These are phyloP conservation scores for Mycena rosella DNA, from an alignment of 768 basidiomycete species.

Conservation along the genomic window DNA sequence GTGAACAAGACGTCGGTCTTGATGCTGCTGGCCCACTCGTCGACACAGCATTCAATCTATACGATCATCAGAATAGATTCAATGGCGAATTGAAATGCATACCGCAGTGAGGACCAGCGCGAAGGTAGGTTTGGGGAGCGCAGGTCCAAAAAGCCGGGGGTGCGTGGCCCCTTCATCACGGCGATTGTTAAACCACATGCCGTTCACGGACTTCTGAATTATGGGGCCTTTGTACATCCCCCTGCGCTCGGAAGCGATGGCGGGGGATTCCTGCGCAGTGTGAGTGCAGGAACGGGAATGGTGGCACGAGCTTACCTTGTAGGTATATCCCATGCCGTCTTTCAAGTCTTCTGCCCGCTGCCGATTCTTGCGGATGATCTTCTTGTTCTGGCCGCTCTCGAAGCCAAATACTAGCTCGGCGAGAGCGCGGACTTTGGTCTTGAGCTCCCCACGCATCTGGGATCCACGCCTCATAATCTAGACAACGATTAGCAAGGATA, in stretches of 20 bases:
- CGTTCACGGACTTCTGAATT: constrained; percentile 41
- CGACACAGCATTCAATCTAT: not conserved
- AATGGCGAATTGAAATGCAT: constrained; percentile 13
- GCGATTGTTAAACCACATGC: constrained; percentile 43
- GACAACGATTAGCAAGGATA: not conserved
- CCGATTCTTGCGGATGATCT: constrained; percentile 37
- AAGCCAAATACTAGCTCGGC: constrained; percentile 41
- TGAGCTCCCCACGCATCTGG: constrained; percentile 40
- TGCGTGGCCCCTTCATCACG: constrained; percentile 42
- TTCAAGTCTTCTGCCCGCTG: constrained; percentile 38
- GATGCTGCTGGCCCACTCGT: constrained; percentile 20
- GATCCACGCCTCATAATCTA: constrained; percentile 35
- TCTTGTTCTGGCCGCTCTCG: constrained; percentile 33
- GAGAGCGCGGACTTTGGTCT: constrained; percentile 30
- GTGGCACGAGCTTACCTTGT: constrained; percentile 32
- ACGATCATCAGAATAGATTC: not conserved
- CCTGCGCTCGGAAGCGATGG: not conserved
- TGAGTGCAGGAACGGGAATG: not conserved
- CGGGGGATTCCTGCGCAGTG: not conserved
- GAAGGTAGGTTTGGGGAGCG: constrained; percentile 26
- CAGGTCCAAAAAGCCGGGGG: constrained; percentile 39
- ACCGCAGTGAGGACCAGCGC: constrained; percentile 40
- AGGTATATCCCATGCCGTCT: constrained; percentile 34
- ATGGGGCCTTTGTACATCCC: constrained; percentile 39
- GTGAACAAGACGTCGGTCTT: constrained; percentile 30